Evolutionary conservation across 345 rosid genomes (phyloP).

Genomic region (Dipteronia dyeriana): DNA sequence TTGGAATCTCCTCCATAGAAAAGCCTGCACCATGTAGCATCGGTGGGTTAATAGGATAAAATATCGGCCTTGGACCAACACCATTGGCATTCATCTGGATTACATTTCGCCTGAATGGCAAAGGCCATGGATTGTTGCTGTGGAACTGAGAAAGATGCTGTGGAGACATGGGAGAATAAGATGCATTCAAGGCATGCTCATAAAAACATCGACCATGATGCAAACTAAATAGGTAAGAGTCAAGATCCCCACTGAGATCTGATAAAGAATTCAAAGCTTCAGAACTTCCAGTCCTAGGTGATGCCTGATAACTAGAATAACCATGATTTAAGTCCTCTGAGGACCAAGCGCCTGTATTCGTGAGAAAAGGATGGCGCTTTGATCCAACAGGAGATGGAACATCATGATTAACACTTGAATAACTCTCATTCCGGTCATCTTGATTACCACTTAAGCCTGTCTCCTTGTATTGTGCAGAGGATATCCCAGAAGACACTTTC

Average conservation of each 20-base stretch:
- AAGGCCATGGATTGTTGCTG: slow-evolving; percentile 54
- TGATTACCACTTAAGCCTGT: slow-evolving; percentile 7
- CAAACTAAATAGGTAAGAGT: slow-evolving; percentile 49
- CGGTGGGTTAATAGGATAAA: slow-evolving; percentile 49
- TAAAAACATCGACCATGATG: slow-evolving; percentile 45
- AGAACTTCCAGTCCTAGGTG: slow-evolving; percentile 30
- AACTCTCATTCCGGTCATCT: slow-evolving; percentile 35
- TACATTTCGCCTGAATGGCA: slow-evolving; percentile 42
- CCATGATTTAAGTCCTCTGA: slow-evolving; percentile 48
- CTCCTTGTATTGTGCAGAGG: slow-evolving; percentile 23
- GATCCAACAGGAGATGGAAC: slow-evolving; percentile 40
- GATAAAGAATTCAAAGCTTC: slow-evolving; percentile 40
- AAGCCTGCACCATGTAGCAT: slow-evolving; percentile 48
- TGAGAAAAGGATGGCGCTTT: slow-evolving; percentile 27
- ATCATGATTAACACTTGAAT: slow-evolving; percentile 30
- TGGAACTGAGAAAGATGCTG: slow-evolving; percentile 46
- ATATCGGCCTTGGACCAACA: slow-evolving; percentile 41
- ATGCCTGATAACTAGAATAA: slow-evolving; percentile 31
- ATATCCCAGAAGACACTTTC: slow-evolving; percentile 19
- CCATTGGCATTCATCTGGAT: slow-evolving; percentile 52
- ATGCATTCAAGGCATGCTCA: slow-evolving; percentile 42
- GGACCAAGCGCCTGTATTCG: slow-evolving; percentile 36
- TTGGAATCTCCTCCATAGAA: slow-evolving; percentile 65
- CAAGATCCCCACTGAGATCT: slow-evolving; percentile 67
- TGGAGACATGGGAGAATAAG: slow-evolving; percentile 44